Base-by-base conservation (phyloP, 1,284 basidiomycete species). In the Tylopilus sp. region DNA sequence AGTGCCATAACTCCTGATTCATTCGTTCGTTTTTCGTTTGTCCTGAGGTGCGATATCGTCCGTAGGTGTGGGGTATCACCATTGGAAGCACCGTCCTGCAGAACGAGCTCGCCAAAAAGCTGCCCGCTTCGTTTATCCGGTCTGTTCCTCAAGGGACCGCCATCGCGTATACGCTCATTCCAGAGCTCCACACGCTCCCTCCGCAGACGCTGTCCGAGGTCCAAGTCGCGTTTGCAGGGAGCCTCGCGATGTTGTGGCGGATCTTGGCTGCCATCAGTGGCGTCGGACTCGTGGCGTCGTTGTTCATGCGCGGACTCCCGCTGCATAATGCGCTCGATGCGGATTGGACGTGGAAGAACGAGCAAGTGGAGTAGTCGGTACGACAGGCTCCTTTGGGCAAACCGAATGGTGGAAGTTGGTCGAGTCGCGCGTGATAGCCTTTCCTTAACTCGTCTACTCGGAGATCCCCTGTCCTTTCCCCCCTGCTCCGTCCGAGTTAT, bases 51-150 rank as follows among this genome's bases (percentile, higher is more conserved):
- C 4, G 6, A 8, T 21, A 8, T 28, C 7, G 9, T 18, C 7
- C 33, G 21, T 26, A 50, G 48, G 30, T 34, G 10, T 45, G 42
- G 48, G 42, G 48, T 38, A 33, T 50, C 24, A 34, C 36, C 1
- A 26, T 46, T 8, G 41, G 48, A 21, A 17, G 48, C 15, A 46
- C 36, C 1, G 36, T 46, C 30, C 15, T 50, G 5, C 42, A 50
- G 18, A 44, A 50, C 17, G 42, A 63, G 44, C 65, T 71, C 2
- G 33, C 51, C 2, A 51, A 51, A 8, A 58, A 53, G 8, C 54
- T 69, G 0, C 68, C 69, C 2, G n/a, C 40, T 0, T 51, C 43
- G 2, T 68, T 67, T 26, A 18, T 47, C 15, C n/a, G 29, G 21
- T 55, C 46, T n/a, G 31, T 55, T 1, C 56, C 53, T 2, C 35